Evolutionary conservation across 495 filamentous ascomycete genomes (phyloP).

Genomic region (Melanomma pulvis-pyrius): DNA sequence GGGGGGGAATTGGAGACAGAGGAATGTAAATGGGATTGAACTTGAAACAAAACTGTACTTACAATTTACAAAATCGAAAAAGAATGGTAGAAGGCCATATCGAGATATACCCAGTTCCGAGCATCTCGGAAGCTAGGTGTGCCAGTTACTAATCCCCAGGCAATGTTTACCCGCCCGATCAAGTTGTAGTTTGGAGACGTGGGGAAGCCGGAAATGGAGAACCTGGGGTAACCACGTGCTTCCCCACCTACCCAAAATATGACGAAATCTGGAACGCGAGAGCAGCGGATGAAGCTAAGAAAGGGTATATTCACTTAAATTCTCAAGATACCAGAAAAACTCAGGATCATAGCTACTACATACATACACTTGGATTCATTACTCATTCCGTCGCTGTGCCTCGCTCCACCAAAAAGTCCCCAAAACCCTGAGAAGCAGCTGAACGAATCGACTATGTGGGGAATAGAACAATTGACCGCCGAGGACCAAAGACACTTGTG

Average conservation of each 20-base stretch:
- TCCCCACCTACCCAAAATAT: too few relatives aligned
- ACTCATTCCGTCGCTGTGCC: neutral
- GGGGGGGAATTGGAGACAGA: neutral
- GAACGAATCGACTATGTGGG: neutral
- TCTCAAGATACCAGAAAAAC: neutral
- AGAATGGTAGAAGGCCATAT: too few relatives aligned
- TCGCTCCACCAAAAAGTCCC: too few relatives aligned
- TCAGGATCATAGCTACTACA: neutral
- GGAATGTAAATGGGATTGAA: too few relatives aligned
- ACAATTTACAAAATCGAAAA: too few relatives aligned
- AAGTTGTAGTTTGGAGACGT: neutral
- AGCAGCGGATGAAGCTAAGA: neutral
- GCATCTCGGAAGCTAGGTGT: neutral
- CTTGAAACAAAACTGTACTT: too few relatives aligned
- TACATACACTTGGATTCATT: neutral
- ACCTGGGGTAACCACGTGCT: neutral
- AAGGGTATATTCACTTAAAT: neutral
- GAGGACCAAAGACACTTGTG: neutral
- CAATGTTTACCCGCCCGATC: neutral
- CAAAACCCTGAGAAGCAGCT: neutral
- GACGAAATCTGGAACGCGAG: neutral
- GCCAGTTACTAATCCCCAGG: neutral
- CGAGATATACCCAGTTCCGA: neutral
- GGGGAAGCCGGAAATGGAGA: neutral
- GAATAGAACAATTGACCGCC: neutral